Conservation (phyloP, 768 basidiomycete species). For the Tremella mesenterica region DNA sequence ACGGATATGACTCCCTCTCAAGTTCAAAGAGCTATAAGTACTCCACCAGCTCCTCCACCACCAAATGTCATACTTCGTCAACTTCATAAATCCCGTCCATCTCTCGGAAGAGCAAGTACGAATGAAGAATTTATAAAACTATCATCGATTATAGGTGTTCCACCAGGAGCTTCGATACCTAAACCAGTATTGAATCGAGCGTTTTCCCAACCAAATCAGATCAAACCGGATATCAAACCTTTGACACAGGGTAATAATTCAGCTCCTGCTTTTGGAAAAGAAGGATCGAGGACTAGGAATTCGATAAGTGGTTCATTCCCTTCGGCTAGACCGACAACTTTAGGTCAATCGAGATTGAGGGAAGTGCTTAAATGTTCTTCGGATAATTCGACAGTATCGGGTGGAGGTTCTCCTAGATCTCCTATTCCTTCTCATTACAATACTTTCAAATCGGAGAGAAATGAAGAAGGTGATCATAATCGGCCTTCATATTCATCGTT, state of each 20-base stretch:
- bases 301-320: conserved; percentile 21
- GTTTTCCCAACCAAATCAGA: conserved; percentile 14
- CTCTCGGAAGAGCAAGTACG: conserved; percentile 9
- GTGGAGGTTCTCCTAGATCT: too few species aligned
- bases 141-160: conserved; percentile 7
- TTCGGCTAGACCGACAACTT: conserved; percentile 12
- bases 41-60: conserved; percentile 25
- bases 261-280: conserved; percentile 1
- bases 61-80: conserved; percentile 13
- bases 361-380: too few species aligned
- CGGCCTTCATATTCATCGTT: background rate
- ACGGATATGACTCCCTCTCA: background rate
- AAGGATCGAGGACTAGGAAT: background rate
- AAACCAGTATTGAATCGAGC: conserved; percentile 22
- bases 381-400: too few species aligned
- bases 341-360: conserved; percentile 26
- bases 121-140: conserved; percentile 18
- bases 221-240: background rate
- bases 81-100: conserved; percentile 10
- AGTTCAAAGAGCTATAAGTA: conserved; percentile 6
- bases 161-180: conserved; percentile 22
- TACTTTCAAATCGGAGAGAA: too few species aligned
- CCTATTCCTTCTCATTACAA: too few species aligned
- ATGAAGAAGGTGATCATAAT: background rate
- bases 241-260: too few species aligned